These are phyloP conservation scores for Noccaea bulbosa DNA, from an alignment of 345 rosid species.

Conservation along the genomic window DNA sequence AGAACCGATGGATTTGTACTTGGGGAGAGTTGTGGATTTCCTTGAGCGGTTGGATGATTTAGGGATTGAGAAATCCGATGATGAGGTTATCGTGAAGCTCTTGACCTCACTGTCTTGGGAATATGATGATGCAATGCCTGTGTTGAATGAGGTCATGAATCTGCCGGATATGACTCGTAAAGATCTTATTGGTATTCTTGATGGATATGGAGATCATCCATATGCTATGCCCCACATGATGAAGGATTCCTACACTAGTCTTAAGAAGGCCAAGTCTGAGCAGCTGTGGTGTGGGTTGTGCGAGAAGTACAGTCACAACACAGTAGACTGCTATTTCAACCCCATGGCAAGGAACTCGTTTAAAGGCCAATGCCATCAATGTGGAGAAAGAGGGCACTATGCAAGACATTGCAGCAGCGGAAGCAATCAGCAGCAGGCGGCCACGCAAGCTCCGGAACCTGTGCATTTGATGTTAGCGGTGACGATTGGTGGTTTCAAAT, in stretches of 20 bases:
- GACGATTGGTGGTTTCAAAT: not conserved
- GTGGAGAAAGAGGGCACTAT: slow-evolving; percentile 25
- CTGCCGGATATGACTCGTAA: slow-evolving; percentile 1
- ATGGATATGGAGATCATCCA: not conserved
- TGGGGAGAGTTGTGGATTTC: too few species aligned
- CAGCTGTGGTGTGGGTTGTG: slow-evolving; percentile 28
- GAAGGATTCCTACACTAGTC: not conserved
- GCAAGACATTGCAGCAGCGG: not conserved
- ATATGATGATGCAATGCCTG: too few species aligned
- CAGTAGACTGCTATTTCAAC: slow-evolving; percentile 20
- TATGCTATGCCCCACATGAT: not conserved
- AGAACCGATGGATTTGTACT: too few species aligned
- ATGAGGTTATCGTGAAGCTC: too few species aligned
- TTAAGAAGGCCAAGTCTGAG: slow-evolving; percentile 26
- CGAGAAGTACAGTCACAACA: slow-evolving; percentile 20
- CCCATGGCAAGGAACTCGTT: not conserved
- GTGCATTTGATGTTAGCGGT: not conserved
- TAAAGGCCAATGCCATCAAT: slow-evolving; percentile 7
- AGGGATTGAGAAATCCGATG: too few species aligned
- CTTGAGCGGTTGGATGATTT: too few species aligned
- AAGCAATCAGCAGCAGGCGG: not conserved
- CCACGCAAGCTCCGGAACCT: not conserved
- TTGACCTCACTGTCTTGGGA: too few species aligned
- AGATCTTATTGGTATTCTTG: not conserved
- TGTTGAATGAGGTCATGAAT: not conserved